Percentiles rank a stretch among this genome's conserved stretches.
phyloP scores from a whole-genome alignment of 1,139 yeast genomes.

The Pichia kudriavzevii region DNA sequence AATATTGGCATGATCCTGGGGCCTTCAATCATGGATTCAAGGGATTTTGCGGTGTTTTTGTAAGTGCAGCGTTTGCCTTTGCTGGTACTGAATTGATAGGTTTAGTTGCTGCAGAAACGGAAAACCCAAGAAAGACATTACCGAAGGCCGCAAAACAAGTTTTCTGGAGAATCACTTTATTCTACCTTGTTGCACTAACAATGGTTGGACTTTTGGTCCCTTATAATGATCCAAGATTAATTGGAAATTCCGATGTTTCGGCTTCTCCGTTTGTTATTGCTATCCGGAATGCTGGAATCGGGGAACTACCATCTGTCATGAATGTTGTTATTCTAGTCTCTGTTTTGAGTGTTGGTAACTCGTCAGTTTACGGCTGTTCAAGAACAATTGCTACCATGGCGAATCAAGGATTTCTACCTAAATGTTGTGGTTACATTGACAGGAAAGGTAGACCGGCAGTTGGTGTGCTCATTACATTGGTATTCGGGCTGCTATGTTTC shows the following conservation, averaged over 20 bases:
- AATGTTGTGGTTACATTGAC: slow-evolving; percentile 60
- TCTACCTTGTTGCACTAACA: slow-evolving; percentile 50
- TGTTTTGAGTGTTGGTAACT: slow-evolving; percentile 61
- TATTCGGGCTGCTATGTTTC: slow-evolving; percentile 61
- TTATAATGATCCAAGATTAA: slow-evolving; percentile 41
- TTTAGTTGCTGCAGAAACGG: slow-evolving; percentile 73
- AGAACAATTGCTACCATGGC: slow-evolving; percentile 74
- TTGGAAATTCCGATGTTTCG: slow-evolving; percentile 30
- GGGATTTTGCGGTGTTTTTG: slow-evolving; percentile 70
- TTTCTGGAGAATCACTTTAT: slow-evolving; percentile 56
- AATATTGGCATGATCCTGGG: slow-evolving; percentile 53
- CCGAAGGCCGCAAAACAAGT: slow-evolving; percentile 64
- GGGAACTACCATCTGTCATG: slow-evolving; percentile 46
- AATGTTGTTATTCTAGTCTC: slow-evolving; percentile 62
- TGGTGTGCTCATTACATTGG: slow-evolving; percentile 47
- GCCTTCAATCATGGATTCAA: slow-evolving; percentile 53
- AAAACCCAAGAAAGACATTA: slow-evolving; percentile 55
- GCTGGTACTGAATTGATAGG: slow-evolving; percentile 77
- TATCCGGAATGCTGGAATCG: slow-evolving; percentile 38
- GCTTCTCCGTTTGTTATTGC: slow-evolving; percentile 49
- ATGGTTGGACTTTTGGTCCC: slow-evolving; percentile 51
- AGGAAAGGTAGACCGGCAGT: slow-evolving; percentile 61
- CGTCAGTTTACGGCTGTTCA: slow-evolving; percentile 66
- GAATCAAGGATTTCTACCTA: slow-evolving; percentile 73
- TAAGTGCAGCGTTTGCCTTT: slow-evolving; percentile 78